These are phyloP conservation scores for Fraxinus quadrangulata DNA, from an alignment of 257 asterid species.

Conservation along the genomic window DNA sequence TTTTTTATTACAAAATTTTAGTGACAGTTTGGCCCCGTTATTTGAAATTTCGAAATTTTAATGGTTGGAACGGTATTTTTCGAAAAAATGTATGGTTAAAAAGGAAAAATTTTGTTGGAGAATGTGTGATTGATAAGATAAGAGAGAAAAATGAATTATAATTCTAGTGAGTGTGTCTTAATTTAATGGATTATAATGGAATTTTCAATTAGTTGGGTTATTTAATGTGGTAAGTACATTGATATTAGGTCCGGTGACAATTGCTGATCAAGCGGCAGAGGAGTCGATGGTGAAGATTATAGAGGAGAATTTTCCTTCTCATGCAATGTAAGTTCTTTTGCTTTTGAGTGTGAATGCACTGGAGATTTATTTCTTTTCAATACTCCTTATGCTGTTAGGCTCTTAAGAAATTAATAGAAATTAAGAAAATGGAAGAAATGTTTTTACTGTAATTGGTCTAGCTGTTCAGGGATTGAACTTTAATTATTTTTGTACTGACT, in stretches of 20 bases:
- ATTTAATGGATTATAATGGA: not conserved
- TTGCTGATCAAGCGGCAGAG: constrained; percentile 94
- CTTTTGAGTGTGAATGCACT: not conserved
- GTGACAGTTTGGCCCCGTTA: no score
- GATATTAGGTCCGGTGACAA: constrained; percentile 85
- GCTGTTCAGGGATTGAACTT: not conserved
- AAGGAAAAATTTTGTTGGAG: no score
- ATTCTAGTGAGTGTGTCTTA: no score
- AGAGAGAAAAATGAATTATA: no score
- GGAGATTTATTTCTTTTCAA: not conserved
- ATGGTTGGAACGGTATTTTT: no score
- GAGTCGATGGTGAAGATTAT: constrained; percentile 83
- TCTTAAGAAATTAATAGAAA: not conserved
- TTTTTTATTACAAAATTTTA: not conserved
- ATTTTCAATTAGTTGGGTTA: not conserved
- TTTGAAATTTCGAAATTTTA: no score
- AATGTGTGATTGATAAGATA: no score
- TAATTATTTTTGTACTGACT: not conserved
- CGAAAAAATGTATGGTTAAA: no score
- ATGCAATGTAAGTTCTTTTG: constrained; percentile 67
- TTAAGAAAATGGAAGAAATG: not conserved
- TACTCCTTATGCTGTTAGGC: not conserved
- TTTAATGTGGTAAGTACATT: not conserved
- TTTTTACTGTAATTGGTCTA: not conserved
- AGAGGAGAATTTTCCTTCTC: constrained; percentile 68